Percentiles rank a stretch among this genome's conserved stretches.
These are phyloP conservation scores for Colletotrichum noveboracense DNA, from an alignment of 2,329 filamentous ascomycete genomes.

Conservation along the genomic window DNA sequence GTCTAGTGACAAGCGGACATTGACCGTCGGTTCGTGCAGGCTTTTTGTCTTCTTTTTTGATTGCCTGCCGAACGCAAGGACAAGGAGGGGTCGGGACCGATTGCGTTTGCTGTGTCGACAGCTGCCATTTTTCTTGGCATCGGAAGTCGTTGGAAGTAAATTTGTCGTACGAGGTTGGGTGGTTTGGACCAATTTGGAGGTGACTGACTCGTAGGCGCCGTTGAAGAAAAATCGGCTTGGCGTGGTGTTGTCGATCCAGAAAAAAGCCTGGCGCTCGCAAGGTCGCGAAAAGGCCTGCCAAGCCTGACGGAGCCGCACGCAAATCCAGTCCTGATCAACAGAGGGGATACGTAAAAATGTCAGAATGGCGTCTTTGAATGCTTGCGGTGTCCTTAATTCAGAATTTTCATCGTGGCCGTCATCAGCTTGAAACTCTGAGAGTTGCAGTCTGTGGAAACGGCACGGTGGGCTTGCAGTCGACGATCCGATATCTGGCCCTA, in stretches of 20 bases:
- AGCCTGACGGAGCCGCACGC: background rate
- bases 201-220: conserved; percentile 5
- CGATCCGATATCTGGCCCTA: background rate
- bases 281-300: background rate
- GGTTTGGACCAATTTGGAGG: background rate
- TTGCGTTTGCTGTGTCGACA: conserved; percentile 1
- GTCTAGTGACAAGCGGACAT: background rate
- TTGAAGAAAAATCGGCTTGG: background rate
- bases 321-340: background rate
- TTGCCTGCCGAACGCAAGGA: background rate
- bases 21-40: conserved; percentile 6
- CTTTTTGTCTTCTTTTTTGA: background rate
- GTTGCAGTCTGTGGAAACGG: conserved; percentile 9
- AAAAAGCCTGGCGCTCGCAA: background rate
- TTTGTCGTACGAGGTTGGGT: conserved; percentile 13
- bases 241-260: background rate
- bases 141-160: conserved; percentile 6
- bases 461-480: background rate
- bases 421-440: conserved; percentile 8
- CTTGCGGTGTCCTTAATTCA: background rate
- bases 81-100: background rate
- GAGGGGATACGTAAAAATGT: background rate
- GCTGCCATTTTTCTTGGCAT: conserved; percentile 13
- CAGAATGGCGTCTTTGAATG: background rate
- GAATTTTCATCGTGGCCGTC: background rate